phyloP scores from a whole-genome alignment of 2,329 filamentous ascomycete species.

The Sphaceloma murrayae region DNA sequence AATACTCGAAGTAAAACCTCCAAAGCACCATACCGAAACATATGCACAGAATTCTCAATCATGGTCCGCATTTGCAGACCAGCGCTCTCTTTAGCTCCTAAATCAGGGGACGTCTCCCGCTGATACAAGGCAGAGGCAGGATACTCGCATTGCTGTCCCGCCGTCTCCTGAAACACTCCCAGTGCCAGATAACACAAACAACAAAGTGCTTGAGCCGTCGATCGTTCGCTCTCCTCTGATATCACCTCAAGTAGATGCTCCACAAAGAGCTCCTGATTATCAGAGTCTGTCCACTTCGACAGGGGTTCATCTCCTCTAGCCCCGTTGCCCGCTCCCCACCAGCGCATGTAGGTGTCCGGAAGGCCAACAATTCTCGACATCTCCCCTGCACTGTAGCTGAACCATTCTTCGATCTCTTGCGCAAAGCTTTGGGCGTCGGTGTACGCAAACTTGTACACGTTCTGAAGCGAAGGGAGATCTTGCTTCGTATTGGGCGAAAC shows the following conservation, averaged over 20 bases:
- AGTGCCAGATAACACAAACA: constrained; percentile 39
- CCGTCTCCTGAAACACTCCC: constrained; percentile 43
- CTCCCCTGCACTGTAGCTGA: constrained; percentile 81
- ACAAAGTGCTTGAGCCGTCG: constrained; percentile 33
- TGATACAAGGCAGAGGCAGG: constrained; percentile 19
- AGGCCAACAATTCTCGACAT: constrained; percentile 67
- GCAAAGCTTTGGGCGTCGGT: constrained; percentile 51
- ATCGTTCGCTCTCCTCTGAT: constrained; percentile 25
- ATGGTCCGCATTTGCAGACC: constrained; percentile 38
- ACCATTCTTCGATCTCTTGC: constrained; percentile 96
- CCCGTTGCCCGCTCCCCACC: constrained; percentile 47
- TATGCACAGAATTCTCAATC: constrained; percentile 34
- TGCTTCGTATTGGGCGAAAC: constrained; percentile 29
- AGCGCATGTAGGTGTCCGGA: constrained; percentile 65
- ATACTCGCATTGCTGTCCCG: constrained; percentile 26
- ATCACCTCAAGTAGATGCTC: constrained; percentile 32
- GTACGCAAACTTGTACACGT: constrained; percentile 66
- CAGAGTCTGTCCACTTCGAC: constrained; percentile 57
- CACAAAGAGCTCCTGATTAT: constrained; percentile 51
- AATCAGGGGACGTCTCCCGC: constrained; percentile 24
- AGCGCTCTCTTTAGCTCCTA: constrained; percentile 28
- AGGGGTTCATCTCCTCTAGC: constrained; percentile 34
- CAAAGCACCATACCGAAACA: constrained; percentile 35
- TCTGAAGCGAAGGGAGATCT: constrained; percentile 26
- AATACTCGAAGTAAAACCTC: constrained; percentile 34